Evolutionary conservation across 192 early-diverging fungal species (phyloP), one percentile per base, ranked within the genome.

Genomic region (Cetraspora pellucida): DNA sequence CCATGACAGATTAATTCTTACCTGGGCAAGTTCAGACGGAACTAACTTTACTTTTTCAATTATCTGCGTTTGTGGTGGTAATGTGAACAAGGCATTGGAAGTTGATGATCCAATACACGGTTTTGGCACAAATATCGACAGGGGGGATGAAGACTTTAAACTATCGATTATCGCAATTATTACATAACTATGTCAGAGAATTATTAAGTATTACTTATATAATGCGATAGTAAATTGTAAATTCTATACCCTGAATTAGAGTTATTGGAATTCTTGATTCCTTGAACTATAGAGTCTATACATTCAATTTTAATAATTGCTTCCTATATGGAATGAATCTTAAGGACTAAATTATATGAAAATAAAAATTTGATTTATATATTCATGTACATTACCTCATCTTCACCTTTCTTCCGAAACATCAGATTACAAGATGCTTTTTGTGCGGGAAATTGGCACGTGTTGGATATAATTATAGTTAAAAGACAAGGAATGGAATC

Each of bases 61-160:
- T 43, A 72, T 72, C 37, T 72, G 52, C 25, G 71, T 58, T 37
- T 57, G 52, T 3, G 71, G 52, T 9, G 28, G 21, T 44, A 72
- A 43, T 16, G 65, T 57, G 76, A 71, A 73, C 31, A 52, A 30
- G 75, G 65, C 57, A 58, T 45, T 17, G 58, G 14, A 27, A n/a
- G 28, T 6, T 21, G 68, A 7, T 75, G 28, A 75, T 74, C n/a
- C 49, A 49, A 44, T 68, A 74, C 23, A 46, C 67, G 19, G 55
- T 78, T 63, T 55, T 65, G 16, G 30, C 78, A 13, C 57, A 77
- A 49, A 68, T 67, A 54, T 78, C 43, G 23, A 54, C 68, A 25
- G 54, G 54, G 68, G 64, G 8, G 30, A 63, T 66, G 68, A 70
- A 17, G 30, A 47, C 61, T 25, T 55, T 19, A 11, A 44, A 10